A percentile compares a stretch with the other conserved stretches of the same genome.
These are phyloP conservation scores for Pseudogymnoascus sp. DNA, from an alignment of 2,329 filamentous ascomycete species.

Conservation along the genomic window DNA sequence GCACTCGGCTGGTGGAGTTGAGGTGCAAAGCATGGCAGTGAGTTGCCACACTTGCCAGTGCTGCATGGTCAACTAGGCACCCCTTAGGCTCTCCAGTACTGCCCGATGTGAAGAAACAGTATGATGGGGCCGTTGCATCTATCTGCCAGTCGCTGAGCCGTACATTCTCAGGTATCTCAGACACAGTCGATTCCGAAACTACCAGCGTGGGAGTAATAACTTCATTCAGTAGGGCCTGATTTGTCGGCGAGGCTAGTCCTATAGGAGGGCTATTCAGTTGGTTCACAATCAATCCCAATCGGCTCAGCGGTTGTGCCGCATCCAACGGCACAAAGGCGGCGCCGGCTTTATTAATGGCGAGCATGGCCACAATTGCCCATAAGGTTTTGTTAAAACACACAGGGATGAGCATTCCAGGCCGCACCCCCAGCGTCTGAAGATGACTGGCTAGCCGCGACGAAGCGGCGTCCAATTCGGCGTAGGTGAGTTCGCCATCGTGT, in stretches of 20 bases:
- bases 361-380: constrained; percentile 18
- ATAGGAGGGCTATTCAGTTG: background rate
- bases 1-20: constrained; percentile 32
- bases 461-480: constrained; percentile 14
- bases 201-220: background rate
- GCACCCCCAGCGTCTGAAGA: constrained; percentile 12
- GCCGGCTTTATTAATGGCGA: constrained; percentile 21
- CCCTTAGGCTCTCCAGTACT: constrained; percentile 43
- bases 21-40: constrained; percentile 27
- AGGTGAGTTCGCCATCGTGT: constrained; percentile 16
- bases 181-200: background rate
- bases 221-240: background rate
- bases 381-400: constrained; percentile 21
- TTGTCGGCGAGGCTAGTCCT: background rate
- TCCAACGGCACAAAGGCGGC: constrained; percentile 24
- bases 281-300: constrained; percentile 15
- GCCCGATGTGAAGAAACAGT: constrained; percentile 32
- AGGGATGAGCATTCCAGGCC: constrained; percentile 14
- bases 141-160: background rate
- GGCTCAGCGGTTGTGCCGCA: constrained; percentile 19
- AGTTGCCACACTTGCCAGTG: constrained; percentile 15
- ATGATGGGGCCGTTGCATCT: background rate
- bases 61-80: constrained; percentile 29
- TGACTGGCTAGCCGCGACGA: constrained; percentile 14
- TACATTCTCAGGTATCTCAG: background rate